phyloP scores from a whole-genome alignment of 2,329 filamentous ascomycete genomes.

The Colletotrichum gigasporum region DNA sequence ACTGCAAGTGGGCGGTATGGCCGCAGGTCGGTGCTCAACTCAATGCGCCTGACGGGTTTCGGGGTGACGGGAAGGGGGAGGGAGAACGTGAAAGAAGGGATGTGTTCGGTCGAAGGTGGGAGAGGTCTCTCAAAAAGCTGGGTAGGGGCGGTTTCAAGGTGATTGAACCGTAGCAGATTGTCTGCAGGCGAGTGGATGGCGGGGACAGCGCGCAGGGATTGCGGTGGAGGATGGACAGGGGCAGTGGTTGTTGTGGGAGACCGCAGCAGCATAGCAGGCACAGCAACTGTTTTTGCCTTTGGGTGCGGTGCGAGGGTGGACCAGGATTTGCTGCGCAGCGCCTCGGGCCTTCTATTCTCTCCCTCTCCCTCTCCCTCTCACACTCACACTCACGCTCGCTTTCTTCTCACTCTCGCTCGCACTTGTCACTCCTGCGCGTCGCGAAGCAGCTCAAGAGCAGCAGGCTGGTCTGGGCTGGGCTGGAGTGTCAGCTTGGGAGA shows the following conservation, averaged over 20 bases:
- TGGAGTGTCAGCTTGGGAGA: too few species aligned
- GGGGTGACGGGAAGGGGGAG: conserved; percentile 23
- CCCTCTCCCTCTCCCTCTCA: too few species aligned
- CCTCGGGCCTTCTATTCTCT: too few species aligned
- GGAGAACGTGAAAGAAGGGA: conserved; percentile 20
- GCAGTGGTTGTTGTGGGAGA: conserved; percentile 17
- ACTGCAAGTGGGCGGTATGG: conserved; percentile 7
- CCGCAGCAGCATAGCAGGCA: too few species aligned
- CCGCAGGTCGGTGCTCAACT: conserved; percentile 29
- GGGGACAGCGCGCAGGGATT: conserved; percentile 9
- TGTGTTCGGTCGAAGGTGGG: conserved; percentile 27
- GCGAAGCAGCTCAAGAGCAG: too few species aligned
- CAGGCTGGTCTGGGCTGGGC: too few species aligned
- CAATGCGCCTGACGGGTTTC: conserved; percentile 32
- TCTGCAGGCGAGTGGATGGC: conserved; percentile 17
- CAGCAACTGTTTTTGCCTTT: too few species aligned
- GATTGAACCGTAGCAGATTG: conserved; percentile 30
- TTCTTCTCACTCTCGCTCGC: too few species aligned
- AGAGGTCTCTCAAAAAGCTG: conserved; percentile 18
- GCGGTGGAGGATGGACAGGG: conserved; percentile 17
- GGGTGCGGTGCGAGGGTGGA: neutral
- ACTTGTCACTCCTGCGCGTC: too few species aligned
- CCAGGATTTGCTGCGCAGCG: conserved; percentile 7
- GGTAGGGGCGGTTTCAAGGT: conserved; percentile 30
- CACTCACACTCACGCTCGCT: too few species aligned